A percentile compares a stretch with the other conserved stretches of the same genome.
phyloP scores from a whole-genome alignment of 371 early-diverging fungal genomes.

The Actinomortierella wolfii region DNA sequence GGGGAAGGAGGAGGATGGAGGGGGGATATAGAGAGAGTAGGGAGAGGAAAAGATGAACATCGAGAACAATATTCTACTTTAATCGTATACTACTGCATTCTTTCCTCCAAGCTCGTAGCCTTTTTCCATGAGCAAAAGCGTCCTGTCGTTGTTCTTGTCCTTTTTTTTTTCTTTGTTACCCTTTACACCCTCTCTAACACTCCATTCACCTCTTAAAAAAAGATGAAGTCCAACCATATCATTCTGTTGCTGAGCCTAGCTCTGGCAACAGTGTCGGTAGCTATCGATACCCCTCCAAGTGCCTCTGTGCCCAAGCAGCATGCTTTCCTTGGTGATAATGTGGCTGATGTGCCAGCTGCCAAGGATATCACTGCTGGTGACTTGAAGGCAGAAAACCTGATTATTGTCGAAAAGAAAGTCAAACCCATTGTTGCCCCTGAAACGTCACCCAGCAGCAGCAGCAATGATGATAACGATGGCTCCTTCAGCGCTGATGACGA shows the following conservation, averaged over 20 bases:
- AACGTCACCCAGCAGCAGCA: neutral
- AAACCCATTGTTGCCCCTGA: neutral
- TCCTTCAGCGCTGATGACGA: slow-evolving; percentile 1
- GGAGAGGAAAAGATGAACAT: no score
- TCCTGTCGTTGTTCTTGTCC: no score
- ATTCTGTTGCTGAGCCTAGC: slow-evolving; percentile 32
- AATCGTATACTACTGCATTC: no score
- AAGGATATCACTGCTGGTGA: neutral
- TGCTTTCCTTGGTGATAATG: no score
- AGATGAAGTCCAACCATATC: slow-evolving; percentile 15
- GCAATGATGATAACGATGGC: slow-evolving; percentile 1
- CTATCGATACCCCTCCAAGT: neutral
- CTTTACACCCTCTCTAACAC: neutral
- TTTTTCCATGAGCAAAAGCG: no score
- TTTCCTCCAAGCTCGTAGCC: no score
- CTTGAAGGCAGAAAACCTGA: neutral
- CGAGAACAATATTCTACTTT: no score
- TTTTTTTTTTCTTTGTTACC: no score
- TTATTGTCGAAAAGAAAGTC: neutral
- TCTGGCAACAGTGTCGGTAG: slow-evolving; percentile 13
- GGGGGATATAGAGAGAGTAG: no score
- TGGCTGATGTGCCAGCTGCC: neutral
- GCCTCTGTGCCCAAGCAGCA: no score
- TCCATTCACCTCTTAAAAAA: neutral
- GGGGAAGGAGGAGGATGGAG: no score